Evolutionary conservation across 495 filamentous ascomycete species (phyloP).

Genomic region (Evernia prunastri): DNA sequence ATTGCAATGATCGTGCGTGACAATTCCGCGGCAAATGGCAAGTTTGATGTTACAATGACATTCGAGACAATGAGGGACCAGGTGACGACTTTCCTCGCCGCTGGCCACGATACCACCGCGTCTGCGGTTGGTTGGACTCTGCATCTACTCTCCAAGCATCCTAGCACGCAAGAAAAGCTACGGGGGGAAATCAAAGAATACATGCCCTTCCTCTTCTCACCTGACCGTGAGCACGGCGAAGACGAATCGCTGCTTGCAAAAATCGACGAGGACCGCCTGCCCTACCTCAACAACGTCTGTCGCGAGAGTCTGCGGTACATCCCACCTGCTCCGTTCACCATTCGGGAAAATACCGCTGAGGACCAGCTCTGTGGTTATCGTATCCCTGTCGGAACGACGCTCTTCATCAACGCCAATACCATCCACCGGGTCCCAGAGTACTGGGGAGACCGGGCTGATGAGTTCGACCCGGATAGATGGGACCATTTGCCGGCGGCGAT

Average conservation of each 20-base stretch:
- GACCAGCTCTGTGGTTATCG: slow-evolving; percentile 24
- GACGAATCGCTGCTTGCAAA: slow-evolving; percentile 12
- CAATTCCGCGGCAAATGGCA: slow-evolving; percentile 33
- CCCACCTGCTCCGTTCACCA: slow-evolving; percentile 36
- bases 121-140: slow-evolving; percentile 26
- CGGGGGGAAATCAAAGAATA: slow-evolving; percentile 28
- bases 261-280: slow-evolving; percentile 32
- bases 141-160: slow-evolving; percentile 27
- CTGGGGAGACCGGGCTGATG: slow-evolving; percentile 45
- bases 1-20: slow-evolving; percentile 41
- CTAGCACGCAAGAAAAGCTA: slow-evolving; percentile 24
- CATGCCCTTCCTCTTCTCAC: slow-evolving; percentile 24
- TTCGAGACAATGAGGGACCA: slow-evolving; percentile 44
- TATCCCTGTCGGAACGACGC: slow-evolving; percentile 22
- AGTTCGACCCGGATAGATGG: slow-evolving; percentile 32
- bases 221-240: slow-evolving; percentile 6
- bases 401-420: slow-evolving; percentile 24
- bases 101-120: slow-evolving; percentile 29
- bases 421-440: slow-evolving; percentile 38
- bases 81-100: slow-evolving; percentile 36
- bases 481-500: slow-evolving; percentile 22
- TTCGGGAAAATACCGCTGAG: slow-evolving; percentile 23
- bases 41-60: slow-evolving; percentile 31
- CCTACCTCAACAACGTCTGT: slow-evolving; percentile 44
- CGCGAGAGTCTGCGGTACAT: slow-evolving; percentile 44